Conservation (phyloP, 1,139 yeast species). For the Entelexis paramagnoliae region DNA sequence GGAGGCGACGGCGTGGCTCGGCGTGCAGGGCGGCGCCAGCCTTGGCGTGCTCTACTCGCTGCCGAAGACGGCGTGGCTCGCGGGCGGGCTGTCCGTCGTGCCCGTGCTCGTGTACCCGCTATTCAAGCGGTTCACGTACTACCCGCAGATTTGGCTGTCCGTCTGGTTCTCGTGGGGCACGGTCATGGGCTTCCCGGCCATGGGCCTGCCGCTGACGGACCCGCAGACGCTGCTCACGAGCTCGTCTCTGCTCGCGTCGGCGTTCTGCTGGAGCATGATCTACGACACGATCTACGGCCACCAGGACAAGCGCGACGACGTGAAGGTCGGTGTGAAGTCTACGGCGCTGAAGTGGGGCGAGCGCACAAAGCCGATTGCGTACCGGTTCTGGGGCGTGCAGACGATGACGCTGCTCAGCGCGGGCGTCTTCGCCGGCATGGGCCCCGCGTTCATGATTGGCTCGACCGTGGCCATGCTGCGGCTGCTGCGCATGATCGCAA, state of each 20-base stretch:
- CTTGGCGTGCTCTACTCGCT: constrained; percentile 58
- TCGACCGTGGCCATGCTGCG: constrained; percentile 60
- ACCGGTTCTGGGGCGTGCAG: constrained; percentile 57
- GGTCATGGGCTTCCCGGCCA: constrained; percentile 86
- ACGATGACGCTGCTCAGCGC: constrained; percentile 54
- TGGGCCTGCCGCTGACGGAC: constrained; percentile 63
- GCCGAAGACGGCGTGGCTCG: constrained; percentile 60
- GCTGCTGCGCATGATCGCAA: constrained; percentile 52
- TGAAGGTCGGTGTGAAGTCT: constrained; percentile 82
- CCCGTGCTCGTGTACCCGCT: constrained; percentile 82
- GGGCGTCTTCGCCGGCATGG: constrained; percentile 73
- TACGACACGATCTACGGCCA: constrained; percentile 97
- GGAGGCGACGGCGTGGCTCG: constrained; percentile 66
- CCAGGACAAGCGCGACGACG: constrained; percentile 84
- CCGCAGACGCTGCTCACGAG: constrained; percentile 43
- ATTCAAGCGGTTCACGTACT: constrained; percentile 86
- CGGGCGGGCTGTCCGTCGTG: constrained; percentile 74
- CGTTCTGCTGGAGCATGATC: constrained; percentile 86
- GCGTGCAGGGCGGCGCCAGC: constrained; percentile 69
- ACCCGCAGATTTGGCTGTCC: constrained; percentile 79
- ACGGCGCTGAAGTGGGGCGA: constrained; percentile 93
- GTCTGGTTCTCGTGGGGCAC: constrained; percentile 95
- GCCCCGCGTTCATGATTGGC: constrained; percentile 67
- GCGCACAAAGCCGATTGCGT: constrained; percentile 57
- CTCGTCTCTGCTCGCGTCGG: constrained; percentile 58